Percentiles rank a stretch among this genome's conserved stretches.
phyloP scores from a whole-genome alignment of 1,284 basidiomycete species.

The Inonotus hispidus region DNA sequence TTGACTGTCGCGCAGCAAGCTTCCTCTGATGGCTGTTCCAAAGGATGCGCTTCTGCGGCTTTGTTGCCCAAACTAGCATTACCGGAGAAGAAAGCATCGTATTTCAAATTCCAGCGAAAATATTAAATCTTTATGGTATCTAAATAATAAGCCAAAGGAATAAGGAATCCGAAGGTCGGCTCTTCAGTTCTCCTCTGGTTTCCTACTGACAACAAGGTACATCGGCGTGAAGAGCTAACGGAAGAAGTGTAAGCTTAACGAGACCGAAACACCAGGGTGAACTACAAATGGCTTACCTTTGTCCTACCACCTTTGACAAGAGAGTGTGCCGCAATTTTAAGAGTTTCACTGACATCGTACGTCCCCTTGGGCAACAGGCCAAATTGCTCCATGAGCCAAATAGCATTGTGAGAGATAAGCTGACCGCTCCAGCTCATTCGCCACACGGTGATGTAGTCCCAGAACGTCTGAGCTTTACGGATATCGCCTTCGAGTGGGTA shows the following conservation, averaged over 20 bases:
- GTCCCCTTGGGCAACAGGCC: constrained; percentile 92
- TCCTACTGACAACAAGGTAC: constrained; percentile 66
- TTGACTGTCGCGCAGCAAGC: no score
- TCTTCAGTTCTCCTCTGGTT: constrained; percentile 37
- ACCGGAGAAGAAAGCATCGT: no score
- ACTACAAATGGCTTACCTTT: constrained; percentile 54
- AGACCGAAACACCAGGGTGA: constrained; percentile 11
- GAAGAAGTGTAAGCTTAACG: not conserved
- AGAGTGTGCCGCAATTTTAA: constrained; percentile 79
- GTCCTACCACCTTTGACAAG: constrained; percentile 82
- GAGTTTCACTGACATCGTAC: constrained; percentile 81
- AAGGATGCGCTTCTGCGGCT: no score
- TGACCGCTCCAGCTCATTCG: constrained; percentile 88
- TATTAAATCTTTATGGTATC: not conserved
- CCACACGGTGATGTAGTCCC: constrained; percentile 88
- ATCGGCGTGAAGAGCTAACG: constrained; percentile 75
- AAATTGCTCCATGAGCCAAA: constrained; percentile 76
- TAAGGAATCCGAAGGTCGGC: not conserved
- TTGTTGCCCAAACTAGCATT: no score
- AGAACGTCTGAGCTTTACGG: constrained; percentile 86
- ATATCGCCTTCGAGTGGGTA: constrained; percentile 96
- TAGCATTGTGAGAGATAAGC: constrained; percentile 77
- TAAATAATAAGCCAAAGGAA: not conserved
- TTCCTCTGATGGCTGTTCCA: no score
- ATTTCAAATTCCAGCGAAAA: no score